phyloP scores from a whole-genome alignment of 257 asterid species.

The Anisodus tanguticus region DNA sequence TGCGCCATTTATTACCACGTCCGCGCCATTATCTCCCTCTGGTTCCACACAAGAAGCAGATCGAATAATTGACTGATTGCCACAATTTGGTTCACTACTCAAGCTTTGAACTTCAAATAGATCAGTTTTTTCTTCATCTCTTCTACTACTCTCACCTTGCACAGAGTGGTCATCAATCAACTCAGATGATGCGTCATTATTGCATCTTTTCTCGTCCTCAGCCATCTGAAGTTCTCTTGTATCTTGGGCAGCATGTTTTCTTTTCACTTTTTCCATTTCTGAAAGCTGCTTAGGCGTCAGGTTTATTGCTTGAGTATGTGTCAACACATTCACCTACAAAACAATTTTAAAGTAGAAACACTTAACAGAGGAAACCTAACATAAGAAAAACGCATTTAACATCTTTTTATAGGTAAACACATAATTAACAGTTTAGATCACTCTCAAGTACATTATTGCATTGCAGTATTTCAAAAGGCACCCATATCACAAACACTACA shows the following conservation, averaged over 20 bases:
- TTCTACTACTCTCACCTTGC: neutral
- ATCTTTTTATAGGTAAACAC: neutral
- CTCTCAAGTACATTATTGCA: neutral
- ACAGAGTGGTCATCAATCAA: constrained; percentile 22
- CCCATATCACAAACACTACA: neutral
- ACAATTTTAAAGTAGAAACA: constrained; percentile 28
- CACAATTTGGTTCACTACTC: neutral
- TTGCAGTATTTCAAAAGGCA: neutral
- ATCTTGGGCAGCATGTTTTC: constrained; percentile 65
- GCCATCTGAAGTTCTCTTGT: constrained; percentile 47
- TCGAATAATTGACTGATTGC: constrained; percentile 12
- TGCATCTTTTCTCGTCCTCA: constrained; percentile 39
- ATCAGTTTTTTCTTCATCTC: constrained; percentile 11
- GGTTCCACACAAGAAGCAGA: constrained; percentile 19
- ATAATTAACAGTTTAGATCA: neutral
- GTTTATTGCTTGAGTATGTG: constrained; percentile 54
- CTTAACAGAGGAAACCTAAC: neutral
- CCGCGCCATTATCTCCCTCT: neutral
- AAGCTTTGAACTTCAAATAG: neutral
- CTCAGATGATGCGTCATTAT: constrained; percentile 34
- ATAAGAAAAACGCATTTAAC: neutral
- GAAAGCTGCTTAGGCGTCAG: constrained; percentile 40
- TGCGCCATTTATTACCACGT: neutral
- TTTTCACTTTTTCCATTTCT: constrained; percentile 45
- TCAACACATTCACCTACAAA: constrained; percentile 80